Conservation (phyloP, 129 eudicot species). For the Scalesia atractyloides region DNA sequence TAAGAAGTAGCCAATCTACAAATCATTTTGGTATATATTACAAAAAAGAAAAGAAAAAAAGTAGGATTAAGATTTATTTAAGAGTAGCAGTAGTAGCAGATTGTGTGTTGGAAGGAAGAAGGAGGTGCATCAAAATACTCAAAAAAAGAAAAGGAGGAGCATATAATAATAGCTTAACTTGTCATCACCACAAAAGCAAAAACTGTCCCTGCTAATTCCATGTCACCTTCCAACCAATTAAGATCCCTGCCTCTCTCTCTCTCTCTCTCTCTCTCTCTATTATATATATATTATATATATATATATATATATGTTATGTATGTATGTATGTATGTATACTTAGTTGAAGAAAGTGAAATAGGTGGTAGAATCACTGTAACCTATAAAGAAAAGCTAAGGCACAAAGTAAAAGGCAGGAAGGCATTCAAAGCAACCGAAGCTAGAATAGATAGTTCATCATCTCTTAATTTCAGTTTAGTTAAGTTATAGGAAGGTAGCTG, state of each 20-base stretch:
- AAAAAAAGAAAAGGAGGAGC: constrained; percentile 8
- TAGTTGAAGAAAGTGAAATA: too few relatives aligned
- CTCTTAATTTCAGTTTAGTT: too few relatives aligned
- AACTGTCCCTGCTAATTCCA: not conserved
- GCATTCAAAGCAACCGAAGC: not conserved
- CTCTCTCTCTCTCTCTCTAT: too few relatives aligned
- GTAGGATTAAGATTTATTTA: not conserved
- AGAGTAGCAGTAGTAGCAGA: not conserved
- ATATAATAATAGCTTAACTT: not conserved
- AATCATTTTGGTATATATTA: not conserved
- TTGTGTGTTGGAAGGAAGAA: not conserved
- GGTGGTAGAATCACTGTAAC: too few relatives aligned
- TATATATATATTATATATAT: too few relatives aligned
- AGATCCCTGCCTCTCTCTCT: too few relatives aligned
- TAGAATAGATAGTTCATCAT: too few relatives aligned
- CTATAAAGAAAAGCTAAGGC: constrained; percentile 40
- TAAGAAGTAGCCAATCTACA: not conserved
- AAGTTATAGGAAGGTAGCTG: too few relatives aligned
- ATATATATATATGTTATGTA: not conserved
- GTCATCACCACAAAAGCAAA: constrained; percentile 1
- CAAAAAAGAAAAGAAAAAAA: not conserved
- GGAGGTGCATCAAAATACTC: constrained; percentile 1
- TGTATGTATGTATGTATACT: too few relatives aligned
- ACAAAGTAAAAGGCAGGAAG: not conserved
- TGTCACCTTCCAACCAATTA: constrained; percentile 29